phyloP scores from a whole-genome alignment of 2,329 filamentous ascomycete species.

The Colletotrichum eleusines region DNA sequence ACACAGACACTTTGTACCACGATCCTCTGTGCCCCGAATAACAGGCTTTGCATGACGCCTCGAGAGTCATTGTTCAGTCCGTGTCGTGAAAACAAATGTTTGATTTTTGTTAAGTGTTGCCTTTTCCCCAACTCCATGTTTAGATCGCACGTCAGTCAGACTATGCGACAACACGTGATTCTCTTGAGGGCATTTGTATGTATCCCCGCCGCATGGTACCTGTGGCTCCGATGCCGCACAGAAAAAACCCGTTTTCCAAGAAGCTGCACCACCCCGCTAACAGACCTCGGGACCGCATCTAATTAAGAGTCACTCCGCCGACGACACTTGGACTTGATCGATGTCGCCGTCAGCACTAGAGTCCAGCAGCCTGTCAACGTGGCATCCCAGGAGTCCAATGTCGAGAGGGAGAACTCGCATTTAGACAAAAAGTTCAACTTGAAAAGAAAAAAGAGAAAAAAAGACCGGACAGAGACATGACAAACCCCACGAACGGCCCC shows the following conservation, averaged over 20 bases:
- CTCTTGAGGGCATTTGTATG: constrained; percentile 7
- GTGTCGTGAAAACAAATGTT: not conserved
- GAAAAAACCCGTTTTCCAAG: constrained; percentile 31
- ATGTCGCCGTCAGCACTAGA: not conserved
- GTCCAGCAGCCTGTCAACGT: not conserved
- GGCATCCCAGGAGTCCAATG: not conserved
- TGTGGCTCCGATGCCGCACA: constrained; percentile 40
- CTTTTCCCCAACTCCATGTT: not conserved
- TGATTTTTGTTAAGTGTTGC: not conserved
- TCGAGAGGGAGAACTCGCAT: not conserved
- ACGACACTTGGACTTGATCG: not conserved
- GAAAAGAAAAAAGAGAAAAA: not conserved
- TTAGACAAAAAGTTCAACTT: not conserved
- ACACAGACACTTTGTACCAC: constrained; percentile 21
- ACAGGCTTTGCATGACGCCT: not conserved
- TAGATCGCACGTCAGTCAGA: too few species aligned
- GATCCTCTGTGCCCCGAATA: not conserved
- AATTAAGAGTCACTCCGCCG: constrained; percentile 12
- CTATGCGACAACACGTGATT: constrained; percentile 31
- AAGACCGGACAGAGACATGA: constrained; percentile 16
- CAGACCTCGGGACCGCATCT: constrained; percentile 6
- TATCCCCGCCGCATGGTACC: constrained; percentile 16
- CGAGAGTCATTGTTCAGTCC: not conserved
- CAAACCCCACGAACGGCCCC: constrained; percentile 31
- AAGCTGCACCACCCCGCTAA: constrained; percentile 22